Evolutionary conservation across 306 rosid species (phyloP), one percentile per base, ranked within the genome.

Genomic region (Heteromeles arbutifolia): DNA sequence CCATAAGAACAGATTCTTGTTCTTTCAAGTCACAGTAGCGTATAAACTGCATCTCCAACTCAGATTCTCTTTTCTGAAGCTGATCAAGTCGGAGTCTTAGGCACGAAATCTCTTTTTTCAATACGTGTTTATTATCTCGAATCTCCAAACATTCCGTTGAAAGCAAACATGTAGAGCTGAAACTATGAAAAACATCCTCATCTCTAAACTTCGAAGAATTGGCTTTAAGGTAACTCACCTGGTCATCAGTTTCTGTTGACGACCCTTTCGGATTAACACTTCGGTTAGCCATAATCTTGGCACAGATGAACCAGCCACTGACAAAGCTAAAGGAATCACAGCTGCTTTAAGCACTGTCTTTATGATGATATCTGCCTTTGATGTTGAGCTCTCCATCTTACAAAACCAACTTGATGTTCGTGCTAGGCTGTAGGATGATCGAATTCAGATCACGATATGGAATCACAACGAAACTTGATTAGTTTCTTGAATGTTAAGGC

Each of bases 311-410:
- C 90, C 94, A 75, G 90, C 96, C 50, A 88, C 31, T 37, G 94
- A 86, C 61, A 86, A 32, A 78, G 86, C 88, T 58, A 91, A 25
- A 56, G 98, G 88, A 85, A 94, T 83, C 50, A 88, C 96, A 70
- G 81, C 87, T 94, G 87, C 90, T 72, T 88, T 81, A 59, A 88
- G 26, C 53, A 83, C 52, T 67, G 89, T 88, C 82, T 77, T 84
- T 19, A 56, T 56, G 62, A 86, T 18, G 8, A 58, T 70, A 54
- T 81, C 90, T 39, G 67, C 72, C 58, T 83, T 90, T 39, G 87
- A 76, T 17, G 81, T 12, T 45, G 84, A 62, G 83, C 77, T 78
- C 66, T 77, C 93, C 96, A 87, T 91, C 17, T 43, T 70, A 11
- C 18, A 26, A 66, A 53, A 45, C 52, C 52, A 14, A 45, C 15